Conservation (phyloP, 108 stramenopile genomes). For the Epithemia pelagica region DNA sequence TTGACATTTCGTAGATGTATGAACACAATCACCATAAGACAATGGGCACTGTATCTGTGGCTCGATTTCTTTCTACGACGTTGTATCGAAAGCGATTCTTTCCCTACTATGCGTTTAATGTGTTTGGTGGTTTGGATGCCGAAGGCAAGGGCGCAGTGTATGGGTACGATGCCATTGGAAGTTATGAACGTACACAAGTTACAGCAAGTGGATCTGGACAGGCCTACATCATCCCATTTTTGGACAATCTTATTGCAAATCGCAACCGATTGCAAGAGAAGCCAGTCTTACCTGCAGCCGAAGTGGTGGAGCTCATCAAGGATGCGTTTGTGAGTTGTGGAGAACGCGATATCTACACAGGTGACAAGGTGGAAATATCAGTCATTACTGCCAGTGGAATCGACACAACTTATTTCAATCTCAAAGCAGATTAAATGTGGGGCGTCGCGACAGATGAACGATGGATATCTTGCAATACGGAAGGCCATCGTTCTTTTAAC, state of each 20-base stretch:
- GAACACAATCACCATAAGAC: constrained; percentile 90
- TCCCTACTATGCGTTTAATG: constrained; percentile 98
- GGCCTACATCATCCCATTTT: constrained; percentile 81
- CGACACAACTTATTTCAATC: constrained; percentile 61
- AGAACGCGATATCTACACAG: constrained; percentile 97
- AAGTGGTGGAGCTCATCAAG: constrained; percentile 94
- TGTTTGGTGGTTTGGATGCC: constrained; percentile 92
- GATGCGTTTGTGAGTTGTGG: constrained; percentile 93
- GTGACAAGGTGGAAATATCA: constrained; percentile 93
- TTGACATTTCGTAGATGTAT: constrained; percentile 45
- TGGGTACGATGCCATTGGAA: constrained; percentile 97
- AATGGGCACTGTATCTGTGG: constrained; percentile 89
- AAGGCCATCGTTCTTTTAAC: too few species aligned
- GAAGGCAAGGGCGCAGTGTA: constrained; percentile 95
- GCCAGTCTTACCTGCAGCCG: constrained; percentile 68
- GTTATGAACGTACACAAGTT: constrained; percentile 85
- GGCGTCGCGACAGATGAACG: not conserved
- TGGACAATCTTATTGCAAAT: constrained; percentile 94
- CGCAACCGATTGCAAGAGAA: constrained; percentile 90
- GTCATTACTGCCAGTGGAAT: constrained; percentile 86
- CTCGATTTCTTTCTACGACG: constrained; percentile 93
- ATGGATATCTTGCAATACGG: too few species aligned
- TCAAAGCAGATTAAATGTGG: constrained; percentile 86
- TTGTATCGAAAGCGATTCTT: constrained; percentile 98
- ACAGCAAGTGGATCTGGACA: constrained; percentile 88